Percentiles rank a stretch among this genome's conserved stretches.
phyloP scores from a whole-genome alignment of 331 rosid species.

The Quercus phellos region DNA sequence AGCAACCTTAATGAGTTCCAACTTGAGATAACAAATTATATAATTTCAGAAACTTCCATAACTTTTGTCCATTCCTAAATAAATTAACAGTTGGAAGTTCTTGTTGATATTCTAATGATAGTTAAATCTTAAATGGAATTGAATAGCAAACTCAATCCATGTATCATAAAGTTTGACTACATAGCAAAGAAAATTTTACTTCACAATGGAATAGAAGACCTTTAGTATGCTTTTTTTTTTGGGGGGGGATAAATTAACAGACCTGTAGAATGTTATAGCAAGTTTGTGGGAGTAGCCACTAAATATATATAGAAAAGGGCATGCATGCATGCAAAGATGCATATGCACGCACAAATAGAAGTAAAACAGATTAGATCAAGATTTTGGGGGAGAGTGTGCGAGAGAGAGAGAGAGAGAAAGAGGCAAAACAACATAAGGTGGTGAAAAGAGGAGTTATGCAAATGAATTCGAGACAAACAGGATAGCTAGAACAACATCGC shows the following conservation, averaged over 20 bases:
- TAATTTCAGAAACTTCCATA: background rate
- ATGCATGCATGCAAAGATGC: background rate
- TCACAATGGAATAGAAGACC: background rate
- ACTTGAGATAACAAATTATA: background rate
- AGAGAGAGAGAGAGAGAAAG: background rate
- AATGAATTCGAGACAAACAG: background rate
- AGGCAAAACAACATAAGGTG: background rate
- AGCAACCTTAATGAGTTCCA: background rate
- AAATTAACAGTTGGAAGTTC: background rate
- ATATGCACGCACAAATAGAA: background rate
- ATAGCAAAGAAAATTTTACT: background rate
- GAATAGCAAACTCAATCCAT: background rate
- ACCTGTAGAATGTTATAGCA: background rate
- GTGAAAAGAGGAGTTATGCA: background rate
- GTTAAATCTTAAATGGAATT: background rate
- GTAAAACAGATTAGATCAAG: background rate
- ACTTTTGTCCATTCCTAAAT: background rate
- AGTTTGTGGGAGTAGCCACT: background rate
- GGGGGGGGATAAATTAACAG: too few relatives aligned
- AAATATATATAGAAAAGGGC: background rate
- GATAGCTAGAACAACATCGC: background rate
- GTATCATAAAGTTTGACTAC: background rate
- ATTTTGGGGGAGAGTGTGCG: background rate
- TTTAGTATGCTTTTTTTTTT: background rate
- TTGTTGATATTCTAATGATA: background rate